Evolutionary conservation across 1,284 basidiomycete species (phyloP).

Genomic region (Thecaphora thlaspeos): DNA sequence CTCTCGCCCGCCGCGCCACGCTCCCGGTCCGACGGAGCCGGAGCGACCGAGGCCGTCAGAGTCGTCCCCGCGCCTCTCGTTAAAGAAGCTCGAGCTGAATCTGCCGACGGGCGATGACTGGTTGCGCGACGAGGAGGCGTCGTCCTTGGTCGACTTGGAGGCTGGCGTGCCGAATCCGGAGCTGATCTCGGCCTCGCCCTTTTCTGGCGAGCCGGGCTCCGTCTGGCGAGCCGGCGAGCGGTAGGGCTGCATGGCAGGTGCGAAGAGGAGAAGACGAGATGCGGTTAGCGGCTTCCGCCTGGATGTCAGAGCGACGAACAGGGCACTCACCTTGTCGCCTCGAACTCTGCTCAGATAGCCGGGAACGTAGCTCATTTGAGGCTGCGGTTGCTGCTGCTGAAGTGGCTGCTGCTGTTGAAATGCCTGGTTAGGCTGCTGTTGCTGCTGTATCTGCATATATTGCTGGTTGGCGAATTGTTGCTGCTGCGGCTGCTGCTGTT

Average conservation of each 20-base stretch:
- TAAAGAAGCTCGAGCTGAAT: slow-evolving; percentile 48
- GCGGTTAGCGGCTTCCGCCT: too few relatives aligned
- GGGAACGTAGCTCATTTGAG: slow-evolving; percentile 37
- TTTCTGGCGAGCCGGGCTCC: slow-evolving; percentile 29
- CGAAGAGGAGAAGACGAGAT: too few relatives aligned
- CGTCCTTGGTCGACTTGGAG: slow-evolving; percentile 33
- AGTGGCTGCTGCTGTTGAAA: slow-evolving; percentile 12
- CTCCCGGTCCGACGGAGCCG: slow-evolving; percentile 18
- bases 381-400: slow-evolving; percentile 26
- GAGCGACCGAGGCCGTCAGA: slow-evolving; percentile 11
- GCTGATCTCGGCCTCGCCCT: slow-evolving; percentile 25
- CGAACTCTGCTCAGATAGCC: slow-evolving; percentile 36
- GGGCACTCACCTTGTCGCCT: slow-evolving; percentile 15
- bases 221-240: slow-evolving; percentile 30
- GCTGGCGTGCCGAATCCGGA: slow-evolving; percentile 39
- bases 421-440: slow-evolving; percentile 4
- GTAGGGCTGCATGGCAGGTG: slow-evolving; percentile 15
- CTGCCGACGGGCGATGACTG: slow-evolving; percentile 30
- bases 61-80: slow-evolving; percentile 27
- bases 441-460: slow-evolving; percentile 10
- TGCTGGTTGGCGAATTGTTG: slow-evolving; percentile 16
- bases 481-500: slow-evolving; percentile 13
- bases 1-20: slow-evolving; percentile 30
- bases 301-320: background rate
- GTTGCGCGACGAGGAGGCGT: slow-evolving; percentile 20